Evolutionary conservation across 805 yeast genomes (phyloP), one percentile per base, ranked within the genome.

Genomic region (Myxozyma vanderwaltii): DNA sequence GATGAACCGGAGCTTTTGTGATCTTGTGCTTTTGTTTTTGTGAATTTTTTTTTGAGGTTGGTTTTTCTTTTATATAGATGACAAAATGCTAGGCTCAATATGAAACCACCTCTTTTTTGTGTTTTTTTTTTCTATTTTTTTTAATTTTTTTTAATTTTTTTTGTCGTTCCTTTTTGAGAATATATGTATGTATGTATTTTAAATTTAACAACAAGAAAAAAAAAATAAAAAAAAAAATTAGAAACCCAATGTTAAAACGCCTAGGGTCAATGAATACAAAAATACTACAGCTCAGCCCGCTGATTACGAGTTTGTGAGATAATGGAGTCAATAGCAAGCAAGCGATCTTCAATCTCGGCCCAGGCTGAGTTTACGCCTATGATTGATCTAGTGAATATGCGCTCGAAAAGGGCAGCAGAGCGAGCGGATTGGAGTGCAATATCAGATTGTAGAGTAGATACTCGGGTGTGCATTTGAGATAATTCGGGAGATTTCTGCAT

Each of bases 301-400:
- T 27, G 36, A 23, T 17, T 35, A 8, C 54, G 46, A 7, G 46
- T n/a, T 33, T 27, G 38, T 40, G 31, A 13, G 17, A 38, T 38
- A 38, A 21, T n/a, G 5, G 38, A 21, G 24, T 59, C 64, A 12
- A 48, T 41, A n/a, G 59, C 46, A 17, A 27, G 46, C 15, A 62
- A 36, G 19, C 64, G 49, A 17, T 45, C 54, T 21, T 62, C 58
- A 41, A 43, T 21, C 24, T 55, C 60, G 7, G 56, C 52, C 63
- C 63, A 59, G n/a, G 65, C 57, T 17, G 24, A 10, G 27, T 59
- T 60, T 21, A 38, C 45, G 33, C 56, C 60, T 35, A 56, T 44
- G 5, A 62, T 38, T 27, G 65, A 62, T 19, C 35, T 26, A 4
- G 47, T 26, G 26, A 56, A 41, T n/a, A 60, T 19, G 3, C 61